Evolutionary conservation across 805 yeast genomes (phyloP).

Genomic region (Hanseniaspora jakobsenii): DNA sequence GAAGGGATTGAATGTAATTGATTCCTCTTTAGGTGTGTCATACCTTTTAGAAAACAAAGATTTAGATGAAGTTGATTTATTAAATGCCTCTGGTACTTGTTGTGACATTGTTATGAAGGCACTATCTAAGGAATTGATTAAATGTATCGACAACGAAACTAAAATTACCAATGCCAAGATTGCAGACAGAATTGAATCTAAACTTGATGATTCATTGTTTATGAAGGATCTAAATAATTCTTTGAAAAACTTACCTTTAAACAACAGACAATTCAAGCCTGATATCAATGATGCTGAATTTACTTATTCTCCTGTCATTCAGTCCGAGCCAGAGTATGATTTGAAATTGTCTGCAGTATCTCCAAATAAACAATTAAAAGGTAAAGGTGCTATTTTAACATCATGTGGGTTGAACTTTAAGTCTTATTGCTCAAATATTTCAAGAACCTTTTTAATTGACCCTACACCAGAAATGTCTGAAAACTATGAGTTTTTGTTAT

Average conservation of each 20-base stretch:
- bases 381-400: slow-evolving; percentile 68
- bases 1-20: slow-evolving; percentile 35
- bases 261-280: slow-evolving; percentile 45
- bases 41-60: slow-evolving; percentile 64
- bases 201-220: slow-evolving; percentile 68
- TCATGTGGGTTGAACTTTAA: slow-evolving; percentile 79
- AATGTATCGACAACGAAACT: slow-evolving; percentile 73
- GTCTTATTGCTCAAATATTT: slow-evolving; percentile 77
- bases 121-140: slow-evolving; percentile 79
- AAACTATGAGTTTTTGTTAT: slow-evolving; percentile 64
- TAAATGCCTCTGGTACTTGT: slow-evolving; percentile 62
- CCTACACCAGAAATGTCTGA: slow-evolving; percentile 69
- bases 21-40: slow-evolving; percentile 43
- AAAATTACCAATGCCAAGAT: slow-evolving; percentile 61
- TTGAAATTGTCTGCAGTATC: slow-evolving; percentile 74
- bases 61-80: slow-evolving; percentile 53
- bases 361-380: slow-evolving; percentile 47
- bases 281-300: slow-evolving; percentile 74
- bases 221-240: slow-evolving; percentile 44
- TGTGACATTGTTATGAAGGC: slow-evolving; percentile 68
- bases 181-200: slow-evolving; percentile 64
- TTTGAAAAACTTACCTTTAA: slow-evolving; percentile 25
- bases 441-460: slow-evolving; percentile 79
- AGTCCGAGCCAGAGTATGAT: slow-evolving; percentile 78
- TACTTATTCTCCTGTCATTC: slow-evolving; percentile 86